A percentile compares a stretch with the other conserved stretches of the same genome.
Evolutionary conservation across 2,329 filamentous ascomycete species (phyloP).

Genomic region (Trichoderma sp.): DNA sequence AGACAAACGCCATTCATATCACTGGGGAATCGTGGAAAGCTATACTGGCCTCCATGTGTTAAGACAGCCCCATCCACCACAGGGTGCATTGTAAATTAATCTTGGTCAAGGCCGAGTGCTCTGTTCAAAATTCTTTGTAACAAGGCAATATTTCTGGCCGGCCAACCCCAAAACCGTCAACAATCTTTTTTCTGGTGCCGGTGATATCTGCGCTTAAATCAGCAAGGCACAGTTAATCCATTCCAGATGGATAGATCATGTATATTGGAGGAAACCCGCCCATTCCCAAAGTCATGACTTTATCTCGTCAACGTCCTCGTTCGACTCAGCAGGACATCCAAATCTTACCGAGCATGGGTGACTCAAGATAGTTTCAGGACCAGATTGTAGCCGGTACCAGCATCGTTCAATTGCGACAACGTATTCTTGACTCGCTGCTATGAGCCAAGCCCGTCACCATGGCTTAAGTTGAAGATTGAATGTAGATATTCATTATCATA

Average conservation of each 20-base stretch:
- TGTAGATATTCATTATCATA: constrained; percentile 37
- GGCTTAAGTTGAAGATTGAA: constrained; percentile 8
- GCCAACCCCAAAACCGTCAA: neutral
- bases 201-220: neutral
- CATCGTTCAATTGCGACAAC: neutral
- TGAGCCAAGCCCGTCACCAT: neutral
- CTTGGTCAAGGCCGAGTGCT: neutral
- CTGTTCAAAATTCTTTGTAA: neutral
- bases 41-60: neutral
- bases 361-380: neutral
- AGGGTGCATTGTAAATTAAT: neutral
- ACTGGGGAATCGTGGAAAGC: neutral
- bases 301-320: neutral
- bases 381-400: neutral
- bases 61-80: neutral
- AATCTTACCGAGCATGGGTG: neutral
- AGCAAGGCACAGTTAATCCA: neutral
- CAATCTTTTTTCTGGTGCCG: neutral
- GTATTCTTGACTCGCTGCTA: neutral
- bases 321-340: neutral
- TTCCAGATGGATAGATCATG: neutral
- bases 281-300: neutral
- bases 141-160: neutral
- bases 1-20: neutral
- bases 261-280: neutral